These are phyloP conservation scores for Sungouiozyma intestinalis DNA, from an alignment of 805 yeast species.

Conservation along the genomic window DNA sequence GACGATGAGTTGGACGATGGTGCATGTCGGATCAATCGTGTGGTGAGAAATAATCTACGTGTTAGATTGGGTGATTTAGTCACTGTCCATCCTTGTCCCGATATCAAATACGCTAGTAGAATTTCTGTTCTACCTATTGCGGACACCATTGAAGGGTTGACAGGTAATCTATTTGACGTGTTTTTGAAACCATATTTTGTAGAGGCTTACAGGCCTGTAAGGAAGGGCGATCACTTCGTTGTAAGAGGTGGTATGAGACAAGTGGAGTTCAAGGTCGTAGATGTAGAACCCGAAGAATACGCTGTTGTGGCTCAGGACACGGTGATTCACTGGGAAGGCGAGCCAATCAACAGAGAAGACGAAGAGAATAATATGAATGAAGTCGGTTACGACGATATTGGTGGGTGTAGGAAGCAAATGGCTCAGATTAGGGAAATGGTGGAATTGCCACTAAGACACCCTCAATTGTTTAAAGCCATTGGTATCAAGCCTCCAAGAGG, in stretches of 20 bases:
- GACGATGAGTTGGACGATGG: slow-evolving; percentile 98
- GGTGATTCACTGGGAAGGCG: slow-evolving; percentile 96
- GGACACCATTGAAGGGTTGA: slow-evolving; percentile 95
- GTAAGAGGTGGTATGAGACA: slow-evolving; percentile 99
- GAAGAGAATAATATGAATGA: slow-evolving; percentile 85
- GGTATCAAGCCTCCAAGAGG: slow-evolving; percentile 99
- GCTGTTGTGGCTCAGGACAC: slow-evolving; percentile 99
- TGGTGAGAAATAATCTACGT: slow-evolving; percentile 89
- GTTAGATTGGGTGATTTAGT: slow-evolving; percentile 90
- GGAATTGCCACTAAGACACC: slow-evolving; percentile 96
- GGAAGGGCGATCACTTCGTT: slow-evolving; percentile 92
- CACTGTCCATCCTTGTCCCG: slow-evolving; percentile 91
- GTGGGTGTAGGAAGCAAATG: slow-evolving; percentile 98
- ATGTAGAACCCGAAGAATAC: slow-evolving; percentile 92
- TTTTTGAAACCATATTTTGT: slow-evolving; percentile 96
- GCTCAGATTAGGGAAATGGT: slow-evolving; percentile 98
- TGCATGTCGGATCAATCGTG: slow-evolving; percentile 86
- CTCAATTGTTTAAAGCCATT: slow-evolving; percentile 92
- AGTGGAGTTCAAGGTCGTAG: slow-evolving; percentile 97
- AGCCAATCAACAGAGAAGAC: slow-evolving; percentile 63
- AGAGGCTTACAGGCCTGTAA: slow-evolving; percentile 97
- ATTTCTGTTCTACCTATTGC: slow-evolving; percentile 94
- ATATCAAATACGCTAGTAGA: slow-evolving; percentile 91
- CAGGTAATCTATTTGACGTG: slow-evolving; percentile 93
- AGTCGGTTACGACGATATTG: slow-evolving; percentile 97